Evolutionary conservation across 495 filamentous ascomycete species (phyloP), one percentile per base, ranked within the genome.

Genomic region (Hypoxylon fuscum): DNA sequence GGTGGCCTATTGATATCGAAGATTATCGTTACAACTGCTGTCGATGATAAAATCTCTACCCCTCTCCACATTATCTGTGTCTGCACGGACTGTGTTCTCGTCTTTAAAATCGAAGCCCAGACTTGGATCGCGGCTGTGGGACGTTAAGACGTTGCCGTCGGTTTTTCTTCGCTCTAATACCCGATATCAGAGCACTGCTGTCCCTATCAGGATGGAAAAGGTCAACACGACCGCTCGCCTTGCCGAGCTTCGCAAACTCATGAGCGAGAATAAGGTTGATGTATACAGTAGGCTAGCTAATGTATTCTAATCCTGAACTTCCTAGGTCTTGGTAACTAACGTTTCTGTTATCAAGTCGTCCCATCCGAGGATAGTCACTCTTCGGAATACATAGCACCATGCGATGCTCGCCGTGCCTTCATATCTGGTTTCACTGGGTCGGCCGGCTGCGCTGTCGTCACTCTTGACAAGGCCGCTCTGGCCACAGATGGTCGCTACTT

Each of bases 401-500:
- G 91, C 73, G 96, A 99, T 79, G 93, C 83, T 60, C 88, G 96
- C 53, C 87, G 96, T 84, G 90, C 87, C 71, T 97, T 90, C 62
- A 96, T 98, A 59, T 93, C 87, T 40, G 96, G 96, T 34, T 99
- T 99, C 74, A 90, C 91, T 49, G 96, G 96, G 21, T 99, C 96
- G 27, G 93, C 96, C 12, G 96, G 96, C 42, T 96, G 89, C 25
- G 96, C 94, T 21, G 88, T 98, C 44, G 80, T 99, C 43, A 96
- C 93, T 15, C 80, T 83, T 38, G 88, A 90, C 54, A 93, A 93
- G 74, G 96, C 96, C 1, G 90, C 93, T 15, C 79, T 99, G 34
- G 90, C 94, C 18, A 99, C 96, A 23, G 96, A 99, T 73, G 96
- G 96, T 18, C 89, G 96, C 38, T 99, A 99, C 76, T 98, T 98